These are phyloP conservation scores for Suhomyces xylopsoci DNA, from an alignment of 805 yeast species.

Conservation along the genomic window DNA sequence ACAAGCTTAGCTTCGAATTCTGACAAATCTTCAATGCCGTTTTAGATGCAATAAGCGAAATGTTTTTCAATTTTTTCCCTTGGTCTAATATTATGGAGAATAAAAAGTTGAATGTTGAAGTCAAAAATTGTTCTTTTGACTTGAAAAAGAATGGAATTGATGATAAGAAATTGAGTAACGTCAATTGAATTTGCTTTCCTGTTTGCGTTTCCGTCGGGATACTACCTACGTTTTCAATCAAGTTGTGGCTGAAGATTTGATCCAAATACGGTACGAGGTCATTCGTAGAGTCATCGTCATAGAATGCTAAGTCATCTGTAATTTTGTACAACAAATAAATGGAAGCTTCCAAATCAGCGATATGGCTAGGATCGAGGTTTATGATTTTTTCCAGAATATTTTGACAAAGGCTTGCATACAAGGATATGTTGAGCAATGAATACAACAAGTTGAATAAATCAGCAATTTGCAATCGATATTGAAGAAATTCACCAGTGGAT, in stretches of 20 bases:
- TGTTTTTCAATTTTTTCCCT: constrained; percentile 19
- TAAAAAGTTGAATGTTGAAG: constrained; percentile 53
- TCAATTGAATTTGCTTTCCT: constrained; percentile 15
- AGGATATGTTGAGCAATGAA: constrained; percentile 54
- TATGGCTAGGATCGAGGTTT: constrained; percentile 1
- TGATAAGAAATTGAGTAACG: constrained; percentile 57
- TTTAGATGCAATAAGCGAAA: constrained; percentile 39
- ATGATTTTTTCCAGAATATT: constrained; percentile 27
- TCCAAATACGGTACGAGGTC: constrained; percentile 24
- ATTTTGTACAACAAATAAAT: constrained; percentile 56
- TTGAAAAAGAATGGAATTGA: constrained; percentile 60
- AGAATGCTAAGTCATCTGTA: constrained; percentile 49
- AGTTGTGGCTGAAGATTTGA: constrained; percentile 19
- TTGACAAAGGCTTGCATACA: constrained; percentile 44
- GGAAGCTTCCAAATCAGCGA: constrained; percentile 57
- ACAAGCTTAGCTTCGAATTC: constrained; percentile 45
- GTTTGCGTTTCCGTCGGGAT: constrained; percentile 6
- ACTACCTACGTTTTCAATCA: constrained; percentile 18
- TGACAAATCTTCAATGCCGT: constrained; percentile 61
- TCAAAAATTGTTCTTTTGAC: constrained; percentile 36
- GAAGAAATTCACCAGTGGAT: constrained; percentile 52
- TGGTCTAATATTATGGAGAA: constrained; percentile 38
- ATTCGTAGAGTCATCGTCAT: constrained; percentile 30
- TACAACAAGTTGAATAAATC: constrained; percentile 75
- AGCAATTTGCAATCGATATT: constrained; percentile 69